A percentile compares a stretch with the other conserved stretches of the same genome.
Evolutionary conservation across 768 basidiomycete species (phyloP).

Genomic region (Mycena metata): DNA sequence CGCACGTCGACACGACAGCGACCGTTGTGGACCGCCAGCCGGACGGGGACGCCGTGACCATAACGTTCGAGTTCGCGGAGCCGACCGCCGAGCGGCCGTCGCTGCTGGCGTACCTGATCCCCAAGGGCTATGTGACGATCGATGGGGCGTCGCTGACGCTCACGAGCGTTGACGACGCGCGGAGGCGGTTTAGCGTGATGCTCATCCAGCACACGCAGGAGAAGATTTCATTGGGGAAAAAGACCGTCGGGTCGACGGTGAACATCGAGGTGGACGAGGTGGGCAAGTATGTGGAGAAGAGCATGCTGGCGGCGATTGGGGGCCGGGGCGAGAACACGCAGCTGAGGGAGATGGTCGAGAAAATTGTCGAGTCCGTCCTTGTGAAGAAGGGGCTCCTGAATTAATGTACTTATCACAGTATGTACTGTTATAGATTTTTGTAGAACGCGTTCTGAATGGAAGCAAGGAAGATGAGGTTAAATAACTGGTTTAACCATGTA

Average conservation of each 20-base stretch:
- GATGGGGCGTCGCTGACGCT: slow-evolving; percentile 96
- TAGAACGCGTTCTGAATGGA: no score
- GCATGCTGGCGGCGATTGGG: slow-evolving; percentile 76
- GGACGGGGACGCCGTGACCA: slow-evolving; percentile 91
- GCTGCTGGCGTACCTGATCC: slow-evolving; percentile 85
- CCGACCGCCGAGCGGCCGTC: slow-evolving; percentile 70
- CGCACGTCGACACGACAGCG: slow-evolving; percentile 94
- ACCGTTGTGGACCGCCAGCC: slow-evolving; percentile 71
- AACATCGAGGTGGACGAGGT: slow-evolving; percentile 98
- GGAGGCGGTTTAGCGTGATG: slow-evolving; percentile 88
- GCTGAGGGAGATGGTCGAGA: slow-evolving; percentile 66
- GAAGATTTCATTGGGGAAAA: slow-evolving; percentile 85
- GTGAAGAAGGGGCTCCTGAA: slow-evolving; percentile 57
- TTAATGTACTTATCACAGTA: background rate
- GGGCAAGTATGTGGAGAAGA: slow-evolving; percentile 92
- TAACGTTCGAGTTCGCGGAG: slow-evolving; percentile 82
- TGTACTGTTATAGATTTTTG: background rate
- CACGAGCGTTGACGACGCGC: slow-evolving; percentile 77
- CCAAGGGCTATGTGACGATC: slow-evolving; percentile 94
- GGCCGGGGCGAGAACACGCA: slow-evolving; percentile 62
- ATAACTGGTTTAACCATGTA: no score
- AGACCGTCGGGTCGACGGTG: slow-evolving; percentile 82
- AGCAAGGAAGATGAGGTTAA: no score
- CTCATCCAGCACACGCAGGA: slow-evolving; percentile 94
- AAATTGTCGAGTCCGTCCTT: slow-evolving; percentile 68